phyloP scores from a whole-genome alignment of 2,329 filamentous ascomycete genomes.

The Hypoxylon rubiginosum region DNA sequence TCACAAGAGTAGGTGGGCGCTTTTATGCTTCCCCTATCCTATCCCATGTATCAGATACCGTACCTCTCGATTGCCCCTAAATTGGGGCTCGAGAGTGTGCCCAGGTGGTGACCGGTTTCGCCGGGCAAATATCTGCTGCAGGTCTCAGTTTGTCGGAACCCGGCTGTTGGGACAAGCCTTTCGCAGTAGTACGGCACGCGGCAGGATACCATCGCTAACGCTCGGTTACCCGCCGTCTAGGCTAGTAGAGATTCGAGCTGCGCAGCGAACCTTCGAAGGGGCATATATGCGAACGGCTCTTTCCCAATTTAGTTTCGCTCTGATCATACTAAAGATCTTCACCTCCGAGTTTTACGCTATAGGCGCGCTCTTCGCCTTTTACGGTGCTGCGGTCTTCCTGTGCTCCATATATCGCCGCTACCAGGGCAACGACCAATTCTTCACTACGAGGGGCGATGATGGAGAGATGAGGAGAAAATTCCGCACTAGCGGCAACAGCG shows the following conservation, averaged over 20 bases:
- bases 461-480: conserved; percentile 67
- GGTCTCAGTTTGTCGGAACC: conserved; percentile 19
- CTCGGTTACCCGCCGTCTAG: conserved; percentile 51
- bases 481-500: conserved; percentile 74
- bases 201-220: conserved; percentile 19
- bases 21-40: conserved; percentile 7
- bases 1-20: conserved; percentile 73
- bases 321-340: conserved; percentile 97
- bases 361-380: conserved; percentile 94
- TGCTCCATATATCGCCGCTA: conserved; percentile 88
- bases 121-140: conserved; percentile 9
- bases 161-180: conserved; percentile 9
- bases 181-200: not conserved
- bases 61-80: not conserved
- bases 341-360: conserved; percentile 96
- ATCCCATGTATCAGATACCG: not conserved
- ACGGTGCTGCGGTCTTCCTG: conserved; percentile 85
- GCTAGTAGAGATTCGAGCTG: conserved; percentile 93
- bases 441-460: conserved; percentile 67
- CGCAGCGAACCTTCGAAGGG: conserved; percentile 96
- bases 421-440: conserved; percentile 95
- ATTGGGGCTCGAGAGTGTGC: conserved; percentile 24
- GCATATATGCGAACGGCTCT: conserved; percentile 96
- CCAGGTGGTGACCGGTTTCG: not conserved
- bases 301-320: conserved; percentile 93